Evolutionary conservation across 2,329 filamentous ascomycete species (phyloP), one percentile per base, ranked within the genome.

Genomic region (Esteya vermicola): DNA sequence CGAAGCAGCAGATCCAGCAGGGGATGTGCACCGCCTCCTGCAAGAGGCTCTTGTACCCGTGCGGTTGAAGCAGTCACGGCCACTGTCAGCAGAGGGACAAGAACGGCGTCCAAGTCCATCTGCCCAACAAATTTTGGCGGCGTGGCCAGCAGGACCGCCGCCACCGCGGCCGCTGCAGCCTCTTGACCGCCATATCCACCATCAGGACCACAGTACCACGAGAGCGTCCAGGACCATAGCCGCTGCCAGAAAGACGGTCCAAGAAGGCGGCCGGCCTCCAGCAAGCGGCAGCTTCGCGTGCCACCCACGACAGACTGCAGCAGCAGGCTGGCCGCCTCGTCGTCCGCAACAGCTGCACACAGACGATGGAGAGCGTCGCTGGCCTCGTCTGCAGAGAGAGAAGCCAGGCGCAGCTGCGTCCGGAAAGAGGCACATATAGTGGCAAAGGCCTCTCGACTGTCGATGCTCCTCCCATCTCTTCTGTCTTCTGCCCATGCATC

Each of bases 321-420:
- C 6, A 26, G 28, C 13, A 47, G 19, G 1, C 36, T 36, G 9
- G 43, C 30, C 7, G 36, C n/a, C 19, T 36, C 18, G 13, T 18
- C 12, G 30, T 1, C 12, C 3, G 4, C 13, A 3, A 12, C 12
- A 16, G 21, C 12, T 16, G 3, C 34, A 38, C 44, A 44, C 0
- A 48, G 16, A 0, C 34, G 26, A 21, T 42, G 39, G n/a, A 48
- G 31, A 0, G 32, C 34, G 4, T 40, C 37, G 9, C n/a, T 19
- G 4, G 36, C 33, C 18, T 49, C 46, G 28, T 47, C 42, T 14
- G 38, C 34, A 0, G 42, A 39, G n/a, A 49, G 39, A 3, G 43
- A 40, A 14, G 43, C 46, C 8, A 45, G 36, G 6, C 38, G 16
- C 26, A 49, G 33, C 31, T 45, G 46, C 5, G 42, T 38, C 25